Evolutionary conservation across 176 grass and related monocot genomes (phyloP), one percentile per base, ranked within the genome.

Genomic region (Triticum monococcum): DNA sequence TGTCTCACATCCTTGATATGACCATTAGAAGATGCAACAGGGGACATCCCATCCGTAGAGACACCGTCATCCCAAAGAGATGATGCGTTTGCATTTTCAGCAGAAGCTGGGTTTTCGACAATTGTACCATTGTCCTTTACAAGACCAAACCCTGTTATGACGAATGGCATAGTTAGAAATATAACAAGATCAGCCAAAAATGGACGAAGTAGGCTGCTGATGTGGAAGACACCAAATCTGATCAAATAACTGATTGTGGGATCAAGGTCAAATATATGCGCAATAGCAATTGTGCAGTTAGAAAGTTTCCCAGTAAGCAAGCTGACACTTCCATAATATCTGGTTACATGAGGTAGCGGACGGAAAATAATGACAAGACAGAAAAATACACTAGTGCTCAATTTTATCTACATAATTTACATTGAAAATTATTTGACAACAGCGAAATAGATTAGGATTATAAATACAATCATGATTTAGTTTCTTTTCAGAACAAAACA

Each of bases 31-130:
- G 94, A 91, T 83, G 93, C 90, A 86, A 90, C 86, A 88, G 94
- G 92, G 76, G 90, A 96, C 83, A 80, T 84, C 31, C 82, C 91
- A 72, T 83, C 86, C 36, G 65, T 82, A 40, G 92, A 94, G 46
- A 72, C 64, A 18, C 90, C 90, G 76, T 94, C 96, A 77, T 93
- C 90, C 96, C 93, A 98, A 48, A 92, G 79, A 86, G 93, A 90
- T 22, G 93, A 83, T 26, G 80, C 33, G 64, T 92, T 91, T 61
- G 68, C 76, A 73, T 86, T 89, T 83, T 90, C 90, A 88, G 83
- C 57, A 66, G 86, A 76, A 88, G 87, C 81, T 75, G 81, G 50
- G 50, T 96, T 89, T 75, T 94, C 94, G 68, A 93, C 85, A 83
- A 91, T 93, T 46, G 85, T 75, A 17, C 83, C 88, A 43, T 94